Conservation (phyloP, 106 monocot species). For the Dendrobium catenatum region DNA sequence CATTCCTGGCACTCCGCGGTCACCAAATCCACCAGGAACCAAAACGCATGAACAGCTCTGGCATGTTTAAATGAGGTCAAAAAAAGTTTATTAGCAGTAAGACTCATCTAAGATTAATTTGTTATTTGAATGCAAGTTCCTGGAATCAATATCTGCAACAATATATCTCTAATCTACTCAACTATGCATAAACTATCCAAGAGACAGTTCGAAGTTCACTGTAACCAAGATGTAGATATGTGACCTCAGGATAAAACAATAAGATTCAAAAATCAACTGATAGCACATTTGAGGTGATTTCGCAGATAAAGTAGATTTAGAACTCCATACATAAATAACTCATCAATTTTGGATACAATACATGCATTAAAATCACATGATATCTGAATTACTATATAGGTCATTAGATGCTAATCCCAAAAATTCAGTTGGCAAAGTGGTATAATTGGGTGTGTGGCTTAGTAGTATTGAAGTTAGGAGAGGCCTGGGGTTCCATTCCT, state of each 20-base stretch:
- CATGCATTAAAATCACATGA: no score
- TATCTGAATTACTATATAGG: no score
- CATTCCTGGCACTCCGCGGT: slow-evolving; percentile 79
- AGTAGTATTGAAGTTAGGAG: no score
- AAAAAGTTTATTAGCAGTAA: neutral
- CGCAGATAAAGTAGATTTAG: neutral
- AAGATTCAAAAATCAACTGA: no score
- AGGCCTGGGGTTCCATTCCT: no score
- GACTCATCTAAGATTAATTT: neutral
- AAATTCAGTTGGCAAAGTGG: no score
- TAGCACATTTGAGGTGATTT: no score
- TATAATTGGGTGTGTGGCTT: no score
- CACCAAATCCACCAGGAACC: slow-evolving; percentile 76
- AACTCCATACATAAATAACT: neutral
- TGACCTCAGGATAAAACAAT: neutral
- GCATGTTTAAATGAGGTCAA: slow-evolving; percentile 4
- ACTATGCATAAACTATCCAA: no score
- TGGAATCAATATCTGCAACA: neutral
- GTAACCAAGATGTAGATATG: neutral
- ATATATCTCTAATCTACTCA: no score
- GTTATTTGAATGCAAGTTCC: neutral
- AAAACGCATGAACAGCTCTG: slow-evolving; percentile 61
- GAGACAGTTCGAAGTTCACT: no score
- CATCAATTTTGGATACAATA: neutral
- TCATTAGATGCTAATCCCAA: no score